These are phyloP conservation scores for Phytophthora constricta DNA, from an alignment of 352 stramenopile species.

Conservation along the genomic window DNA sequence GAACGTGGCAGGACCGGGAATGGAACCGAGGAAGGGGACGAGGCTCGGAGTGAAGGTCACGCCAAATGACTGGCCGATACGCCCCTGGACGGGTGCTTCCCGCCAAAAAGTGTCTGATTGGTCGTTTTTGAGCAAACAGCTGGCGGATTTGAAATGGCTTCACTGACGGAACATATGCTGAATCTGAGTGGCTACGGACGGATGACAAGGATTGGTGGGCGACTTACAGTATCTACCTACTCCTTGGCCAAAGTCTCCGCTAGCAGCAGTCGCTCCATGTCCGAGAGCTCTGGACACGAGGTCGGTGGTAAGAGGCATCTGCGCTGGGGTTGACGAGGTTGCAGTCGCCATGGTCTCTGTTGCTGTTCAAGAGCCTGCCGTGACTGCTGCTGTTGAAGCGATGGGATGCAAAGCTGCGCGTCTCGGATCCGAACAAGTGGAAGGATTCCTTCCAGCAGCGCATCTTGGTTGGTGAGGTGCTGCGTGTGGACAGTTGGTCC, in stretches of 20 bases:
- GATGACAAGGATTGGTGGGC: no score
- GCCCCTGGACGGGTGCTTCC: no score
- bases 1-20: conserved; percentile 31
- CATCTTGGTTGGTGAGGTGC: conserved; percentile 29
- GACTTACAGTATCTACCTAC: no score
- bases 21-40: conserved; percentile 11
- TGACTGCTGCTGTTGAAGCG: conserved; percentile 17
- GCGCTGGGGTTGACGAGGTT: not conserved
- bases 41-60: not conserved
- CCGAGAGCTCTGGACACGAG: conserved; percentile 14
- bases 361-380: not conserved
- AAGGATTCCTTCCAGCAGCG: conserved; percentile 30
- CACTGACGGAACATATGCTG: conserved; percentile 6
- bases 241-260: conserved; percentile 2
- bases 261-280: conserved; percentile 2
- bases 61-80: conserved; percentile 45
- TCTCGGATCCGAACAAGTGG: conserved; percentile 31
- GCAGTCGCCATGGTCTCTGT: not conserved
- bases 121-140: conserved; percentile 17
- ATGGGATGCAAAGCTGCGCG: conserved; percentile 12
- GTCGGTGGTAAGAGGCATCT: not conserved
- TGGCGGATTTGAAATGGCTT: conserved; percentile 38
- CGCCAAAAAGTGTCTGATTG: conserved; percentile 33
- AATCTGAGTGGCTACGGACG: not conserved
- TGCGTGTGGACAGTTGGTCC: conserved; percentile 13